A percentile compares a stretch with the other conserved stretches of the same genome.
phyloP scores from a whole-genome alignment of 2,329 filamentous ascomycete species.

The Trichophyton benhamiae region DNA sequence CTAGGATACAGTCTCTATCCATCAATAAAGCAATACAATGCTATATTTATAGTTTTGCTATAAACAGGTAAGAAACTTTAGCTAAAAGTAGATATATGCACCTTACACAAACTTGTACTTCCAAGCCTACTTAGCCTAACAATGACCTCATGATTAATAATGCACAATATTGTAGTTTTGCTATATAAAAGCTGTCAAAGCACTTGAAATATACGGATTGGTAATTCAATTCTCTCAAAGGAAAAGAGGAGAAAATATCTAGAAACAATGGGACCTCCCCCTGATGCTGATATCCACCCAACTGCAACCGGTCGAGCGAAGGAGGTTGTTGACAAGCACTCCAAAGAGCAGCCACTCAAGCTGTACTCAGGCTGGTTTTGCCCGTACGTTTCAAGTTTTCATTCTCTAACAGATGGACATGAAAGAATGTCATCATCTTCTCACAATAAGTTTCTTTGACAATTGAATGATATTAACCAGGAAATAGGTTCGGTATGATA shows the following conservation, averaged over 20 bases:
- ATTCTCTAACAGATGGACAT: not conserved
- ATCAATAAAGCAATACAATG: no score
- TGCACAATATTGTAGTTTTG: not conserved
- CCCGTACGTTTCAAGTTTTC: constrained; percentile 25
- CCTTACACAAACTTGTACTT: no score
- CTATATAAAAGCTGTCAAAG: not conserved
- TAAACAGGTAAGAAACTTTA: no score
- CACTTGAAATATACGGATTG: not conserved
- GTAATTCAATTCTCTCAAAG: not conserved
- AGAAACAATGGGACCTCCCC: constrained; percentile 19
- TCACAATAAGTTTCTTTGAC: not conserved
- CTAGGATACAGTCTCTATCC: no score
- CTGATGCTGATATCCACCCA: constrained; percentile 33
- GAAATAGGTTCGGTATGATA: constrained; percentile 24
- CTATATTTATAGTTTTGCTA: no score
- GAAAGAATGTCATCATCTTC: not conserved
- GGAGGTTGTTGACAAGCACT: constrained; percentile 23
- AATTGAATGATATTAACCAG: constrained; percentile 4
- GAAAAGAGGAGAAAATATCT: not conserved
- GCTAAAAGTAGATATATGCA: no score
- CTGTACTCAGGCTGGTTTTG: constrained; percentile 68
- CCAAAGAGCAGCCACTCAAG: constrained; percentile 35
- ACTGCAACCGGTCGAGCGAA: constrained; percentile 36
- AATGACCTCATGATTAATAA: constrained; percentile 1
- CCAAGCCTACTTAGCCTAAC: no score